Conservation (phyloP, 768 basidiomycete genomes). For the Fistulinella prunicolor region DNA sequence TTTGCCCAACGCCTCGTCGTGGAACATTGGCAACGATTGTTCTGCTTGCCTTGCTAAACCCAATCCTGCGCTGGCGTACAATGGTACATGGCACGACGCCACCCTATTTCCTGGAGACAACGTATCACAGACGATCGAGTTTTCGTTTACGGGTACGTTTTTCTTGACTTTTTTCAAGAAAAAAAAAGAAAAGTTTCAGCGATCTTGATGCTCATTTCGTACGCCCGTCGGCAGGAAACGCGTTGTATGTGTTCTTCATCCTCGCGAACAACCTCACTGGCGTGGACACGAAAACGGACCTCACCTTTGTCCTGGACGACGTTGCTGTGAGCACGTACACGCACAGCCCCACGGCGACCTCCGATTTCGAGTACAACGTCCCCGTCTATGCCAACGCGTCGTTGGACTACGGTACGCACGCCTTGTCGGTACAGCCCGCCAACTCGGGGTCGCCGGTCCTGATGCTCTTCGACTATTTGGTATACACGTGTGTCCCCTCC, state of each 20-base stretch:
- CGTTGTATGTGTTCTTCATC: constrained; percentile 19
- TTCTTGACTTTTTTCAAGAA: not conserved
- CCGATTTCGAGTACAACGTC: constrained; percentile 13
- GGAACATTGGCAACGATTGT: constrained; percentile 12
- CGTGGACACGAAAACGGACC: not conserved
- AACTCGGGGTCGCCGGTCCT: not conserved
- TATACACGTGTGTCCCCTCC: constrained; percentile 13
- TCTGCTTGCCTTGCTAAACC: not conserved
- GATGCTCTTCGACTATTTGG: constrained; percentile 18
- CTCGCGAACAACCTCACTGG: constrained; percentile 1
- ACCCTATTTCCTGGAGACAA: not conserved
- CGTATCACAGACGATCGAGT: not conserved
- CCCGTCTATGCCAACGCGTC: constrained; percentile 11
- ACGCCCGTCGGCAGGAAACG: constrained; percentile 7
- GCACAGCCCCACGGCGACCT: not conserved
- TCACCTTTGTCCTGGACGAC: constrained; percentile 12
- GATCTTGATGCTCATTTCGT: not conserved
- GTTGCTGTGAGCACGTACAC: not conserved
- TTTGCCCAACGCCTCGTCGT: constrained; percentile 1
- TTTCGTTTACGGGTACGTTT: constrained; percentile 12
- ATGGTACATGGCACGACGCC: constrained; percentile 19
- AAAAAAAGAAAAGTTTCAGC: not conserved
- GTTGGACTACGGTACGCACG: constrained; percentile 3
- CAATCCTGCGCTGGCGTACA: constrained; percentile 1
- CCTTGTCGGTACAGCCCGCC: constrained; percentile 7